A percentile compares a stretch with the other conserved stretches of the same genome.
Evolutionary conservation across 2,329 filamentous ascomycete species (phyloP).

Genomic region (Chaetoscypha palmicola): DNA sequence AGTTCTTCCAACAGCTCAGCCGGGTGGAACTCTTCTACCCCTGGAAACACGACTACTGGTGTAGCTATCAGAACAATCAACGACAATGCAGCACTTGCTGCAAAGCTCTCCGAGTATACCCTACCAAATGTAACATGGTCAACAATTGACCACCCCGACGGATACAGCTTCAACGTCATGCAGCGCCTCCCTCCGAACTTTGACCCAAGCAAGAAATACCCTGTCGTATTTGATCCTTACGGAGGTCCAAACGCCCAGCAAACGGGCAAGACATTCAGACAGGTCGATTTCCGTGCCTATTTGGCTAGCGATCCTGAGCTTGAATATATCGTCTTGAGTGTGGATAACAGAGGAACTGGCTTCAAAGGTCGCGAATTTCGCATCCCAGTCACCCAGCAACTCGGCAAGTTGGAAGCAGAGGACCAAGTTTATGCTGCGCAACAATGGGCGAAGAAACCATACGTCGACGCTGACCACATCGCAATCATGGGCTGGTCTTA

Average conservation of each 20-base stretch:
- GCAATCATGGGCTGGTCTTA: conserved; percentile 66
- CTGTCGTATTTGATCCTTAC: conserved; percentile 60
- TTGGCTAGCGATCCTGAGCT: conserved; percentile 61
- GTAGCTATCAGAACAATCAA: conserved; percentile 50
- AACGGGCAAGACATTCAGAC: conserved; percentile 49
- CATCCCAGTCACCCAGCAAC: conserved; percentile 47
- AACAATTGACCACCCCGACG: conserved; percentile 54
- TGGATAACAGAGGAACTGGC: conserved; percentile 63
- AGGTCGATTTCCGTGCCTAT: conserved; percentile 54
- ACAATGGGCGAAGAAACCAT: conserved; percentile 44
- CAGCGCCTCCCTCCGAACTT: conserved; percentile 60
- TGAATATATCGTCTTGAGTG: conserved; percentile 58
- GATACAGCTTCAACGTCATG: conserved; percentile 57
- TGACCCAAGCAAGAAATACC: conserved; percentile 55
- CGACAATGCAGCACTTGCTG: conserved; percentile 50
- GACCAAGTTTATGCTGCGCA: conserved; percentile 63
- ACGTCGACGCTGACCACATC: conserved; percentile 51
- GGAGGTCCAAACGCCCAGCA: conserved; percentile 59
- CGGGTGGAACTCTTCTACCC: background rate
- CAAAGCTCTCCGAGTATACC: conserved; percentile 50
- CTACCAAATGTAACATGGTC: conserved; percentile 57
- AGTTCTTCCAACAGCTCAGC: conserved; percentile 45
- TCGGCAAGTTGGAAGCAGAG: conserved; percentile 55
- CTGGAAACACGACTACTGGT: background rate
- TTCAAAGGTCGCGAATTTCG: conserved; percentile 58